Conservation (phyloP, 306 rosid genomes). For the Prunus fruticosa region DNA sequence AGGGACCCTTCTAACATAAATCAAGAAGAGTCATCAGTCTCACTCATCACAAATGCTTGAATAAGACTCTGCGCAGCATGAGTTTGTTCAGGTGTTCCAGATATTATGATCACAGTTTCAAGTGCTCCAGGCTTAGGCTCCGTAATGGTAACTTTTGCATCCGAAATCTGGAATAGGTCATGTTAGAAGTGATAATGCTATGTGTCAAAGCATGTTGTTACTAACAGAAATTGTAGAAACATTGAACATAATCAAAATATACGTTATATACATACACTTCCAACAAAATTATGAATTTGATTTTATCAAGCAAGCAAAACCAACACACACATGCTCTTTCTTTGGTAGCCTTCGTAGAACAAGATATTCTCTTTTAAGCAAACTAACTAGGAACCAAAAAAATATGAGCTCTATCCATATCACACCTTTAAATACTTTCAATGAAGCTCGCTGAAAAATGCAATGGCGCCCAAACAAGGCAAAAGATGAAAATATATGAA, state of each 20-base stretch:
- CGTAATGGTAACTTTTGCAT: slow-evolving; percentile 77
- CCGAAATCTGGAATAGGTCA: slow-evolving; percentile 72
- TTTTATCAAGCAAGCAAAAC: not conserved
- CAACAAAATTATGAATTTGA: not conserved
- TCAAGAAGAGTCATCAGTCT: slow-evolving; percentile 73
- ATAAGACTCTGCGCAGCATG: slow-evolving; percentile 98
- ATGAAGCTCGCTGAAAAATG: not conserved
- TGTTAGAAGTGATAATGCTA: slow-evolving; percentile 22
- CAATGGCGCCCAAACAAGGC: not conserved
- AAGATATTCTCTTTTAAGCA: too few species aligned
- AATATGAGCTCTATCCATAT: not conserved
- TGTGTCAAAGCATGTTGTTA: not conserved
- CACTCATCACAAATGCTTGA: slow-evolving; percentile 95
- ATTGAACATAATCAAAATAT: not conserved
- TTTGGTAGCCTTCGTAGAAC: too few species aligned
- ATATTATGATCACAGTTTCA: slow-evolving; percentile 82
- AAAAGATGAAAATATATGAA: too few species aligned
- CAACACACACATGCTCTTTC: not conserved
- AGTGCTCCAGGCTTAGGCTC: slow-evolving; percentile 86
- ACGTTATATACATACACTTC: not conserved
- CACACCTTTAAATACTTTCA: not conserved
- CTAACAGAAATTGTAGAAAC: not conserved
- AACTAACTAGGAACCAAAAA: not conserved
- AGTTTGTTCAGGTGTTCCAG: slow-evolving; percentile 97
- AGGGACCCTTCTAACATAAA: slow-evolving; percentile 34